phyloP scores from a whole-genome alignment of 2,329 filamentous ascomycete genomes.

The Lachnellula hyalina region DNA sequence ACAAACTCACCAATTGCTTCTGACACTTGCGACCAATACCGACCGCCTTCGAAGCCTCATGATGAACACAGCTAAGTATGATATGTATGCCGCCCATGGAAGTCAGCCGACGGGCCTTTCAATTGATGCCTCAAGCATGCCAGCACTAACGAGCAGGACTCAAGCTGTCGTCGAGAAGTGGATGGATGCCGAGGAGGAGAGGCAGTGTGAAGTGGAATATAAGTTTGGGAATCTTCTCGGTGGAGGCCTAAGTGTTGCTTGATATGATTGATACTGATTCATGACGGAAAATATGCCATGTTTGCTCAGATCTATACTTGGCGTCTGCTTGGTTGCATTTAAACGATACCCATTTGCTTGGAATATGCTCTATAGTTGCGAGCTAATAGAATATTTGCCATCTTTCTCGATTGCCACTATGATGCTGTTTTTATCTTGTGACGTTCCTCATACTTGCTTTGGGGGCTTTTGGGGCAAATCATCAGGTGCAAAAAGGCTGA shows the following conservation, averaged over 20 bases:
- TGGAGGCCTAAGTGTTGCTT: not conserved
- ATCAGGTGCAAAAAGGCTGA: too few species aligned
- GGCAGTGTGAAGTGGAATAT: constrained; percentile 16
- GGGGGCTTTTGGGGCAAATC: too few species aligned
- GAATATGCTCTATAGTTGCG: not conserved
- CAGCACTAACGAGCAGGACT: constrained; percentile 8
- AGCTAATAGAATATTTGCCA: not conserved
- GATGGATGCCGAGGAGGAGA: constrained; percentile 8
- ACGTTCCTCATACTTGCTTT: too few species aligned
- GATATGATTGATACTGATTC: constrained; percentile 1
- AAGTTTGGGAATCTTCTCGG: constrained; percentile 15
- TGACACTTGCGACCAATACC: constrained; percentile 11
- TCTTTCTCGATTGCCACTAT: not conserved
- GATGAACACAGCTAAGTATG: constrained; percentile 6
- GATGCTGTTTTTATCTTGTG: too few species aligned
- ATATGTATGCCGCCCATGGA: constrained; percentile 21
- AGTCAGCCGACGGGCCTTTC: constrained; percentile 13
- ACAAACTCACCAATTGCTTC: constrained; percentile 18
- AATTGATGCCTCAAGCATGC: constrained; percentile 8
- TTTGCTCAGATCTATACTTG: constrained; percentile 9
- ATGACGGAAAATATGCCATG: constrained; percentile 1
- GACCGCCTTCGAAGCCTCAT: constrained; percentile 7
- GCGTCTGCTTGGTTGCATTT: constrained; percentile 17
- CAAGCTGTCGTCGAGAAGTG: constrained; percentile 17
- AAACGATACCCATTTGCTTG: constrained; percentile 26